Evolutionary conservation across 768 basidiomycete species (phyloP).

Genomic region (Amylocystis lapponica): DNA sequence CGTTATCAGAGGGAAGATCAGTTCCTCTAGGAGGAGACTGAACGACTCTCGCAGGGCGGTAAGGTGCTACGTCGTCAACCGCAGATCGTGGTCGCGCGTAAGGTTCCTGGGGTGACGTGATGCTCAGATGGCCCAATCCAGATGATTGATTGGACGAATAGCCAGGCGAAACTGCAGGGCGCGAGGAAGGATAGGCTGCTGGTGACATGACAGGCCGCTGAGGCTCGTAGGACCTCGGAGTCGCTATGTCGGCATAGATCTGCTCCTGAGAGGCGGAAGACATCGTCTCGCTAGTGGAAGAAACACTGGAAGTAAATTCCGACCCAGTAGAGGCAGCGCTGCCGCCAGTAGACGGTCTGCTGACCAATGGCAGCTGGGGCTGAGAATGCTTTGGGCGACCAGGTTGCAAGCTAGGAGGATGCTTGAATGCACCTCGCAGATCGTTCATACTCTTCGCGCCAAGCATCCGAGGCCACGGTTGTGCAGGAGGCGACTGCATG

Average conservation of each 20-base stretch:
- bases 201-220: conserved; percentile 5
- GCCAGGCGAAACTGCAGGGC: background rate
- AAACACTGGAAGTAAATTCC: conserved; percentile 2
- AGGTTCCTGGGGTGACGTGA: conserved; percentile 46
- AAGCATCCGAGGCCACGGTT: conserved; percentile 25
- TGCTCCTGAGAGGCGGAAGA: background rate
- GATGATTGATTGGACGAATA: background rate
- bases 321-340: conserved; percentile 2
- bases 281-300: conserved; percentile 6
- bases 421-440: conserved; percentile 31
- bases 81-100: conserved; percentile 62
- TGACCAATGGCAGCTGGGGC: conserved; percentile 27
- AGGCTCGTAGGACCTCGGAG: background rate
- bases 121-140: background rate
- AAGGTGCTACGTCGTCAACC: conserved; percentile 36
- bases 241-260: background rate
- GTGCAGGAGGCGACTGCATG: conserved; percentile 29
- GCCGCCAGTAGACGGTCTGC: conserved; percentile 13
- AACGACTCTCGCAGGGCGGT: background rate
- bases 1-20: background rate
- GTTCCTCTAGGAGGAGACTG: background rate
- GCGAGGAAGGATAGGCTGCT: background rate
- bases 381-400: conserved; percentile 17
- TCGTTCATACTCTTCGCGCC: conserved; percentile 57
- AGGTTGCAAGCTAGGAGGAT: conserved; percentile 31